Conservation (phyloP, 805 yeast genomes). For the Metschnikowia amazonensis region DNA sequence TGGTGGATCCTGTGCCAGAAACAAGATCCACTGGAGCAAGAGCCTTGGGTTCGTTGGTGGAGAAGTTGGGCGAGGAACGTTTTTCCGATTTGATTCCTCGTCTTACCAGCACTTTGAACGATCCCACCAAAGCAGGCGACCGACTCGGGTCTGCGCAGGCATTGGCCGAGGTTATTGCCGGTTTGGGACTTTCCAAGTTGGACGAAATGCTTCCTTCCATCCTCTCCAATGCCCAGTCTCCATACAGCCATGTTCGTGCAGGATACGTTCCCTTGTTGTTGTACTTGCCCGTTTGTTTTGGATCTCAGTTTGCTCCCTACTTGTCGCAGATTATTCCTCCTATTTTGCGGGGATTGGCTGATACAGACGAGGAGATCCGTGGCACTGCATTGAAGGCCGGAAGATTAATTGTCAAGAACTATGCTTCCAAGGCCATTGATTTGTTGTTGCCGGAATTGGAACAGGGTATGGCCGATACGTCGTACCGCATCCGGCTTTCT, state of each 20-base stretch:
- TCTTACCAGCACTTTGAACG: conserved; percentile 69
- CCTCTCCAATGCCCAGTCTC: conserved; percentile 62
- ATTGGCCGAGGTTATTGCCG: conserved; percentile 86
- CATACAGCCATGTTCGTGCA: conserved; percentile 74
- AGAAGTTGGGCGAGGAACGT: conserved; percentile 90
- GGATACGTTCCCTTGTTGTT: conserved; percentile 88
- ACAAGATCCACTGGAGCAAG: conserved; percentile 97
- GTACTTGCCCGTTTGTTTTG: conserved; percentile 92
- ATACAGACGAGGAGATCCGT: conserved; percentile 77
- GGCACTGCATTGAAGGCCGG: conserved; percentile 92
- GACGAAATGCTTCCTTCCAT: conserved; percentile 86
- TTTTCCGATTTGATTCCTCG: conserved; percentile 90
- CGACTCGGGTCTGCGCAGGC: conserved; percentile 98
- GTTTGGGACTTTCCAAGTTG: conserved; percentile 80
- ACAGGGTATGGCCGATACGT: conserved; percentile 76
- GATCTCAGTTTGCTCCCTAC: conserved; percentile 86
- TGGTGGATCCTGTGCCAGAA: conserved; percentile 98
- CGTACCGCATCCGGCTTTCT: conserved; percentile 83
- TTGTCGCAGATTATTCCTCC: conserved; percentile 85
- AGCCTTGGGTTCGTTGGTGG: conserved; percentile 94
- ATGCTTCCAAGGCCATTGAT: conserved; percentile 90
- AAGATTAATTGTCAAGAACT: conserved; percentile 82
- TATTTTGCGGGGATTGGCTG: conserved; percentile 87
- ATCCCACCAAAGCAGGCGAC: conserved; percentile 79
- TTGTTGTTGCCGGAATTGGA: conserved; percentile 91